Evolutionary conservation across 108 stramenopile species (phyloP), one percentile per base, ranked within the genome.

Genomic region (Pelagomonas calceolata): DNA sequence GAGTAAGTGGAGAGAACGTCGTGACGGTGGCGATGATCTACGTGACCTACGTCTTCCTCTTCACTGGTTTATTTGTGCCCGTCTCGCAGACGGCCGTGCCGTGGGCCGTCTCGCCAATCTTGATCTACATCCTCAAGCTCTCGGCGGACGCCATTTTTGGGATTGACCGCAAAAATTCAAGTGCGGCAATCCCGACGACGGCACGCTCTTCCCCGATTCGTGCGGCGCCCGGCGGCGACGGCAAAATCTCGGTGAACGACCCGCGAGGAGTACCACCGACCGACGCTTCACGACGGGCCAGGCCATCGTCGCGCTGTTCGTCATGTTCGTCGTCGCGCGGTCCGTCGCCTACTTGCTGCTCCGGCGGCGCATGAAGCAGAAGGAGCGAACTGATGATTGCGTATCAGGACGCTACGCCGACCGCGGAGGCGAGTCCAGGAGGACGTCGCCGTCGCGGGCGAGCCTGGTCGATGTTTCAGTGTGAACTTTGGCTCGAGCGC

Each of bases 31-130:
- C 65, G 14, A 32, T 65, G 65, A 31, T 65, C 33, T 33, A 10
- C 65, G 65, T 65, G 31, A 65, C 65, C 65, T 65, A 26, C 65
- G 12, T 7, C 32, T 65, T 65, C 33, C 65, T 65, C 32, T 65
- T 65, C 65, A 65, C 65, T 10, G 65, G 65, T 32, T 12, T 65
- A 31, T 65, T 65, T 14, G 15, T 65, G 15, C 65, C 15, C 32
- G 15, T 65, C 32, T 31, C 32, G 7, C 32, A 65, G 30, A 33
- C 65, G 65, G 31, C 65, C 12, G 12, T 65, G 18, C 65, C 65
- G 14, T 65, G 31, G 31, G 12, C 26, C 15, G 4, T 7, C 65
- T 33, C 32, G 32, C 65, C 65, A 3, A 14, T 65, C 18, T 33
- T 32, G 32, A n/a, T n/a, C n/a, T 65, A 65, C 65, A 65, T 33